These are phyloP conservation scores for Omphalotus olearius DNA, from an alignment of 1,284 basidiomycete species.

Conservation along the genomic window DNA sequence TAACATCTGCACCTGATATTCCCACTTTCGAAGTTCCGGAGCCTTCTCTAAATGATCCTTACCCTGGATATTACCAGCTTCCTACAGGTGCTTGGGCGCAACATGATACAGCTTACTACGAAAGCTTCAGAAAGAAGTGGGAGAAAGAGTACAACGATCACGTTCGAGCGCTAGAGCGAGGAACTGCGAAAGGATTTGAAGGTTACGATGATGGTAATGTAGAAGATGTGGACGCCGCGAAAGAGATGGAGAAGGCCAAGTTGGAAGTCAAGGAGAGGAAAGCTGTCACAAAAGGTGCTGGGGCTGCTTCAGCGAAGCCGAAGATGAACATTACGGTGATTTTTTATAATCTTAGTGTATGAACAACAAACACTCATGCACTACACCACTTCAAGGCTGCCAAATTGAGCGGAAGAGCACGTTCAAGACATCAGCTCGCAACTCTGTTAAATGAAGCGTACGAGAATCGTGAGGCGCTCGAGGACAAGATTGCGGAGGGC, in stretches of 20 bases:
- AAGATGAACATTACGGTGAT: slow-evolving; percentile 72
- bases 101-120: slow-evolving; percentile 75
- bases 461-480: slow-evolving; percentile 69
- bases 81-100: slow-evolving; percentile 79
- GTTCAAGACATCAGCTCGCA: slow-evolving; percentile 70
- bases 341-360: not conserved
- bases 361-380: no score
- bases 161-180: slow-evolving; percentile 67
- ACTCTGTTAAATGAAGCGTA: slow-evolving; percentile 77
- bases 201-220: slow-evolving; percentile 48
- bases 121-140: slow-evolving; percentile 69
- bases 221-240: slow-evolving; percentile 61
- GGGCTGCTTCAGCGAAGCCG: slow-evolving; percentile 51
- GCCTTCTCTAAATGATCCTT: slow-evolving; percentile 71
- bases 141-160: slow-evolving; percentile 64
- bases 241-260: slow-evolving; percentile 73
- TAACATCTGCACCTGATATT: slow-evolving; percentile 67
- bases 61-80: slow-evolving; percentile 86
- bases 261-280: slow-evolving; percentile 68
- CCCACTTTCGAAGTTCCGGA: slow-evolving; percentile 73
- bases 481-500: slow-evolving; percentile 77
- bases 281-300: slow-evolving; percentile 56
- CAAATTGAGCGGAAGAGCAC: slow-evolving; percentile 63
- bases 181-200: slow-evolving; percentile 61
- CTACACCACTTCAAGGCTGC: slow-evolving; percentile 42